Evolutionary conservation across 108 stramenopile species (phyloP).

Genomic region (Aurantiochytrium sp.): DNA sequence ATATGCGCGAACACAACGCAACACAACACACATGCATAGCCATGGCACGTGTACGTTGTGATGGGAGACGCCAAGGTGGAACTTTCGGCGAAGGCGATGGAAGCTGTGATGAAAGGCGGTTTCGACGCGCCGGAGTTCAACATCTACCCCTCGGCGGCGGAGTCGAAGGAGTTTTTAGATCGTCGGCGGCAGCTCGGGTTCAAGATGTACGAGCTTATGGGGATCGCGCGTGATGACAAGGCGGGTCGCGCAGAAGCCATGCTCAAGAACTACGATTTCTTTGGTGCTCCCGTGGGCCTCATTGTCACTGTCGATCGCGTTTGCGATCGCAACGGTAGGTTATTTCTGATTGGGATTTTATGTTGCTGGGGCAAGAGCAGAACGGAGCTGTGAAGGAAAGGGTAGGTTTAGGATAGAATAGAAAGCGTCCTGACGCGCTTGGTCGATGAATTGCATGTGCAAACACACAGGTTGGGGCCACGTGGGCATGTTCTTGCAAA

Average conservation of each 20-base stretch:
- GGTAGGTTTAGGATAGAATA: background rate
- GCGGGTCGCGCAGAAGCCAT: background rate
- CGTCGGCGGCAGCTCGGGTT: background rate
- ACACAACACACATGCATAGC: background rate
- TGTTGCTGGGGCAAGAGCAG: background rate
- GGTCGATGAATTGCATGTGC: background rate
- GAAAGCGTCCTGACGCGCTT: background rate
- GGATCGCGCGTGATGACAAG: background rate
- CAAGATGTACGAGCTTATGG: background rate
- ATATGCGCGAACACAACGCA: no score
- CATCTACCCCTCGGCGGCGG: background rate
- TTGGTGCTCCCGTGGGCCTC: background rate
- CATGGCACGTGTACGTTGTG: conserved; percentile 6
- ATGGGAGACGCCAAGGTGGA: background rate
- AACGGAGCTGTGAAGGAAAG: background rate
- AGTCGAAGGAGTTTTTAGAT: background rate
- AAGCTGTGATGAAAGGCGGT: background rate
- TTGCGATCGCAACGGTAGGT: background rate
- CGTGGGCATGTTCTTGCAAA: conserved; percentile 16
- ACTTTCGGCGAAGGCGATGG: background rate
- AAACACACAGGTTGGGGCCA: background rate
- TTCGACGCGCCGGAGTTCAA: background rate
- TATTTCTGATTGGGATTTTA: no score
- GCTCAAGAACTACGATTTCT: background rate
- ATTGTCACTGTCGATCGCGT: background rate